Evolutionary conservation across 257 asterid genomes (phyloP), one percentile per base, ranked within the genome.

Genomic region (Nicotiana tomentosiformis): DNA sequence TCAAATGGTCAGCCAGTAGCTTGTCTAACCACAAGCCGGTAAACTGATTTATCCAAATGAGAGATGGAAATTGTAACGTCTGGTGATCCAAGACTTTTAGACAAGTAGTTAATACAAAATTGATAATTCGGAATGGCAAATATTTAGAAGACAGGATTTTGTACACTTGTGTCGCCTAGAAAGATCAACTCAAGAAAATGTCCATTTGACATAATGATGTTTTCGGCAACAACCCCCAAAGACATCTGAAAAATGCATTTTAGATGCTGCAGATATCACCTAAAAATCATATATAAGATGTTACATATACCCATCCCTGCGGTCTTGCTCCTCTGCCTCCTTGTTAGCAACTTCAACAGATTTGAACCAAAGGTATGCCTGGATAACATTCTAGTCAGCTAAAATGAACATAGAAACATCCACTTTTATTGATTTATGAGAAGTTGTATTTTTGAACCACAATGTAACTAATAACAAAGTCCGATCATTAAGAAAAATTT

Each of bases 341-440:
- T 93, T 93, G 79, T 94, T 96, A 37, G 99, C 98, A 78, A 82
- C 90, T 89, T 94, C 89, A 53, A 96, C 99, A 8, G 99, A 92
- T 89, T 94, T 96, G 93, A 66, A 96, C 99, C 98, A 96, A 62
- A 94, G 97, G 86, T 88, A 96, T 64, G 93, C 99, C 99, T 96
- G 93, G 72, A 85, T 84, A 77, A 78, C 64, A 60, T 69, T 62
- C 51, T 20, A 61, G 77, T 85, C 37, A 87, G 83, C 60, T 72
- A 18, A 18, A 53, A 81, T 5, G 56, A 78, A 62, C 30, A 64
- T 56, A 61, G 12, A 39, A 85, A 5, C 20, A 60, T 79, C 68
- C 11, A 5, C 39, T 49, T 32, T 9, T 15, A 6, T 80, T 39
- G 57, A 26, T 69, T 35, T 16, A 29, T 39, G 12, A 65, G 37